Percentiles rank a stretch among this genome's conserved stretches.
Conservation (phyloP, 352 stramenopile genomes). For the Phytophthora rubi region DNA sequence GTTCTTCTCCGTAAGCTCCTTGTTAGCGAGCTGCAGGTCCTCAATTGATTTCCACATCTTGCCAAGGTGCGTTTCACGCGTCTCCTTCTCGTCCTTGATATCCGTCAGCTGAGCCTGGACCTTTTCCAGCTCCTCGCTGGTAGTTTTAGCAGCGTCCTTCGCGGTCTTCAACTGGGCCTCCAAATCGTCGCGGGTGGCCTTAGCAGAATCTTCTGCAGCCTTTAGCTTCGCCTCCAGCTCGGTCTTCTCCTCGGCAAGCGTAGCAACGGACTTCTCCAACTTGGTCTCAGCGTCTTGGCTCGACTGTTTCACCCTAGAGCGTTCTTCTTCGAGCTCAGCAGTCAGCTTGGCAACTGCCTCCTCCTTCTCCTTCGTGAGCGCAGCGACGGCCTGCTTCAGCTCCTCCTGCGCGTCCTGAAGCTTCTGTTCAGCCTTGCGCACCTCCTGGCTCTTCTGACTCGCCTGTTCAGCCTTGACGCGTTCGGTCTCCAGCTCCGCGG, state of each 20-base stretch:
- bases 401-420: constrained; percentile 35
- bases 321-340: constrained; percentile 39
- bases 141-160: constrained; percentile 15
- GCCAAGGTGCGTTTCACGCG: constrained; percentile 54
- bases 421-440: constrained; percentile 27
- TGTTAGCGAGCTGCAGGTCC: constrained; percentile 55
- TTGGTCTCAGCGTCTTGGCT: constrained; percentile 24
- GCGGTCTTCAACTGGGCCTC: constrained; percentile 18
- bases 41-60: constrained; percentile 65
- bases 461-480: constrained; percentile 24
- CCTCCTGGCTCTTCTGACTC: constrained; percentile 21
- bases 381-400: constrained; percentile 31
- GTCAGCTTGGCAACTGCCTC: constrained; percentile 35
- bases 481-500: constrained; percentile 30
- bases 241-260: constrained; percentile 28
- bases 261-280: constrained; percentile 27
- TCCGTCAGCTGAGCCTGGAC: constrained; percentile 34
- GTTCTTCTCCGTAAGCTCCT: constrained; percentile 56
- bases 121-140: constrained; percentile 34
- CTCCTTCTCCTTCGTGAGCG: constrained; percentile 29
- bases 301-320: constrained; percentile 19
- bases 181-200: constrained; percentile 13
- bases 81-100: constrained; percentile 48
- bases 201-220: constrained; percentile 19
- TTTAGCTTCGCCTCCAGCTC: constrained; percentile 26